Evolutionary conservation across 805 yeast species (phyloP).

Genomic region (Peterozyma toletana): DNA sequence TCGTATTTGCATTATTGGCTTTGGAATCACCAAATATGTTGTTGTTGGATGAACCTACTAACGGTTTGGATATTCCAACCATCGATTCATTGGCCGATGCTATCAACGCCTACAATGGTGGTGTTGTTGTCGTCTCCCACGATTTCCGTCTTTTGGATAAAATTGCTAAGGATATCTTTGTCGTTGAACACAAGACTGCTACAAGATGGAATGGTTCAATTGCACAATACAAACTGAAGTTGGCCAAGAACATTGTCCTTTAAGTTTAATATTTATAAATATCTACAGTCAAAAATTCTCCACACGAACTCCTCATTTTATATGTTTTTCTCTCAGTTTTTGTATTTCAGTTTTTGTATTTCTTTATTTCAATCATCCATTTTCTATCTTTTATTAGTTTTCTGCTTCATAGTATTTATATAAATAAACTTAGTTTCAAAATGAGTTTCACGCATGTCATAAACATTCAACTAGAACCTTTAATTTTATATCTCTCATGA

Average conservation of each 20-base stretch:
- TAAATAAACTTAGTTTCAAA: too few species aligned
- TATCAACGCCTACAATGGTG: slow-evolving; percentile 90
- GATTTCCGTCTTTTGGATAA: slow-evolving; percentile 97
- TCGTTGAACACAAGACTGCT: slow-evolving; percentile 91
- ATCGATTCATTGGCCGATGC: slow-evolving; percentile 98
- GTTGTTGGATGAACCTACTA: slow-evolving; percentile 97
- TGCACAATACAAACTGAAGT: slow-evolving; percentile 85
- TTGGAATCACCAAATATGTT: slow-evolving; percentile 92
- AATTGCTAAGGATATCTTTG: slow-evolving; percentile 95
- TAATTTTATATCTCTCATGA: too few species aligned
- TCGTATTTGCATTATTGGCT: slow-evolving; percentile 93
- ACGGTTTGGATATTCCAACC: slow-evolving; percentile 97
- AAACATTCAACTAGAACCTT: too few species aligned
- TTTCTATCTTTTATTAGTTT: too few species aligned
- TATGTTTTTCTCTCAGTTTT: too few species aligned
- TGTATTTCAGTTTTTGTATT: too few species aligned
- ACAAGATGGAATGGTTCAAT: slow-evolving; percentile 95
- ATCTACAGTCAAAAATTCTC: not conserved
- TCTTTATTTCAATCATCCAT: too few species aligned
- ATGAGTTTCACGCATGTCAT: too few species aligned
- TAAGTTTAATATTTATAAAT: slow-evolving; percentile 18
- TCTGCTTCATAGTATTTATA: too few species aligned
- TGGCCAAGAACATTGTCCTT: slow-evolving; percentile 85
- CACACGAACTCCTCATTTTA: too few species aligned
- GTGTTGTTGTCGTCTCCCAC: slow-evolving; percentile 97